These are phyloP conservation scores for Carex pumila DNA, from an alignment of 176 grass and related monocot species.

Conservation along the genomic window DNA sequence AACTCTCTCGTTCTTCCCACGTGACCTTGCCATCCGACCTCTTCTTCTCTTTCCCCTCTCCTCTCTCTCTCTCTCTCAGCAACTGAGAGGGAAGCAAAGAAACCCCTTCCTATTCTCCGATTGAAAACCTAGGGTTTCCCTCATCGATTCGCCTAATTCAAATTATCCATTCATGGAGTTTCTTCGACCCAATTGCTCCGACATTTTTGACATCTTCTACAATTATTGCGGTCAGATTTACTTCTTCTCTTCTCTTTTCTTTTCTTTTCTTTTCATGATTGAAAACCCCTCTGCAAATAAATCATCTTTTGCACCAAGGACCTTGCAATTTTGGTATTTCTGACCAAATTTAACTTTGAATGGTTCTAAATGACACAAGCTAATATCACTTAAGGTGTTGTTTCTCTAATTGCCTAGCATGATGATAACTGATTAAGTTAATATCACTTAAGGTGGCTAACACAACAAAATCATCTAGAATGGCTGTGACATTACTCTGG, in stretches of 20 bases:
- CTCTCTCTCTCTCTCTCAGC: neutral
- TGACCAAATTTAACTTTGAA: neutral
- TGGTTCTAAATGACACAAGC: neutral
- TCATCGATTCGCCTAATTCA: neutral
- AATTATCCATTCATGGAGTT: constrained; percentile 18
- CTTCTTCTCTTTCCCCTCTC: neutral
- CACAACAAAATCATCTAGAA: neutral
- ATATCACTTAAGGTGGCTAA: neutral
- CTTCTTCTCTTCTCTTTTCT: neutral
- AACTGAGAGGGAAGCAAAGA: constrained; percentile 21
- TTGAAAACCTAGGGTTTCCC: constrained; percentile 32
- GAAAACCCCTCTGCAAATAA: no score
- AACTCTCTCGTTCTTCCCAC: neutral
- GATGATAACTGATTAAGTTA: neutral
- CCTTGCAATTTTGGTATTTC: neutral
- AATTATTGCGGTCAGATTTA: constrained; percentile 74
- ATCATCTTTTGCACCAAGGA: neutral
- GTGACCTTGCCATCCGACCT: neutral
- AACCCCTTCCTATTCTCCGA: constrained; percentile 11
- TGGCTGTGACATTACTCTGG: neutral
- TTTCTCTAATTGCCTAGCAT: neutral
- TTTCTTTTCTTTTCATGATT: no score
- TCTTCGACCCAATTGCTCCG: constrained; percentile 28
- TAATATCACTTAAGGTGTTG: neutral
- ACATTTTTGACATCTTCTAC: constrained; percentile 56